phyloP scores from a whole-genome alignment of 768 basidiomycete genomes.

The Tylopilus sp. region DNA sequence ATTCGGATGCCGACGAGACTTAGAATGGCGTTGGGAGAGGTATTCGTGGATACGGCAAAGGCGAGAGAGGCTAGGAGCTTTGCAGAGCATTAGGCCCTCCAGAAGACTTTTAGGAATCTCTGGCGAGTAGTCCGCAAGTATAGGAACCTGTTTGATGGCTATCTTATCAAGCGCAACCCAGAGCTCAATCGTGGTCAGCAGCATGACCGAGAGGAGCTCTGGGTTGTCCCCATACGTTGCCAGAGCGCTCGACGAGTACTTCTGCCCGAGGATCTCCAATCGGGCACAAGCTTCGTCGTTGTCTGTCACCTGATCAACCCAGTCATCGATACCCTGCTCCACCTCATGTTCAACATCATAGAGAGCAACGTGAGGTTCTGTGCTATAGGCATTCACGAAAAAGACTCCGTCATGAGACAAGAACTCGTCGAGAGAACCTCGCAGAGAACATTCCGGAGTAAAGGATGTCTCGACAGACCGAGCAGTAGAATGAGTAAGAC shows the following conservation, averaged over 20 bases:
- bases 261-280: conserved; percentile 22
- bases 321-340: background rate
- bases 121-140: conserved; percentile 28
- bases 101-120: conserved; percentile 29
- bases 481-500: background rate
- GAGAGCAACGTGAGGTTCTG: background rate
- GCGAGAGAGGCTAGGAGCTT: conserved; percentile 26
- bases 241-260: conserved; percentile 28
- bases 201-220: background rate
- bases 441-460: background rate
- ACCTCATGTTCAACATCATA: background rate
- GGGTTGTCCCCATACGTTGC: conserved; percentile 17
- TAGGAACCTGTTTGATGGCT: background rate
- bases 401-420: background rate
- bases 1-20: conserved; percentile 20
- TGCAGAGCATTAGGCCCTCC: conserved; percentile 29
- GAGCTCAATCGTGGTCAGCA: background rate
- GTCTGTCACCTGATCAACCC: background rate
- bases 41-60: conserved; percentile 29
- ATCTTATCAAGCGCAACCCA: background rate
- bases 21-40: conserved; percentile 29
- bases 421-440: background rate
- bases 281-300: background rate
- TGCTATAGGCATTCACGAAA: background rate
- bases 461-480: background rate